Evolutionary conservation across 495 filamentous ascomycete species (phyloP).

Genomic region (Trichoderma gamsii): DNA sequence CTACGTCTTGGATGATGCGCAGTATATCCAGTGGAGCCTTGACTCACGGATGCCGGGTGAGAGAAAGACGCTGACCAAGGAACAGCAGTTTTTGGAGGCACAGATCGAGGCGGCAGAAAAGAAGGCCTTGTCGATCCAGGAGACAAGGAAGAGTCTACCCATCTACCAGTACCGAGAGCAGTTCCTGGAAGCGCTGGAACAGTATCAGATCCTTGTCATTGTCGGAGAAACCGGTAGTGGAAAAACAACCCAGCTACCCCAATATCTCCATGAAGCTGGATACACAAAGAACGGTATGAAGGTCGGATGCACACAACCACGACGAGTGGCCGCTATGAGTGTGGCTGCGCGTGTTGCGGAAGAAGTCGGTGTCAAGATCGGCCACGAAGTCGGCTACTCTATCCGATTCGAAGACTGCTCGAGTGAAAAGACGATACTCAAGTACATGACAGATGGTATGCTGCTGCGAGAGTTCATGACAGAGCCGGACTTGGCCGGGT

Average conservation of each 20-base stretch:
- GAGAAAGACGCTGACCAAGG: conserved; percentile 60
- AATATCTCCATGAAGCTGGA: conserved; percentile 85
- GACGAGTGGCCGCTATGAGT: conserved; percentile 93
- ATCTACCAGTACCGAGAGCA: conserved; percentile 78
- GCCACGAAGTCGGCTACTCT: conserved; percentile 89
- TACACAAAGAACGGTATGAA: conserved; percentile 73
- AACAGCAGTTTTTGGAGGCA: conserved; percentile 70
- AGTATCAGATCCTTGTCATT: conserved; percentile 74
- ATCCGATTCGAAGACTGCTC: conserved; percentile 96
- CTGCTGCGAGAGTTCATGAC: conserved; percentile 85
- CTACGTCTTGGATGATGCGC: conserved; percentile 85
- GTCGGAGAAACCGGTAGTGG: conserved; percentile 86
- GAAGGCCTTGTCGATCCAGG: conserved; percentile 78
- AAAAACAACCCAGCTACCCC: conserved; percentile 84
- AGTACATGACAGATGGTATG: conserved; percentile 99
- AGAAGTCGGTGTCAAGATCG: conserved; percentile 85
- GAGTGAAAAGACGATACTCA: conserved; percentile 84
- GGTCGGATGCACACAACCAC: conserved; percentile 79
- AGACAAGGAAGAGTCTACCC: conserved; percentile 83
- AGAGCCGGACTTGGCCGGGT: conserved; percentile 78
- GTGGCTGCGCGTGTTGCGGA: conserved; percentile 92
- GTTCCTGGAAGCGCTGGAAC: conserved; percentile 64
- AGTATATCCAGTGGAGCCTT: conserved; percentile 80
- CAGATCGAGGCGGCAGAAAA: conserved; percentile 82
- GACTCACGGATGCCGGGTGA: conserved; percentile 66